These are phyloP conservation scores for Xylaria cubensis DNA, from an alignment of 495 filamentous ascomycete genomes.

Conservation along the genomic window DNA sequence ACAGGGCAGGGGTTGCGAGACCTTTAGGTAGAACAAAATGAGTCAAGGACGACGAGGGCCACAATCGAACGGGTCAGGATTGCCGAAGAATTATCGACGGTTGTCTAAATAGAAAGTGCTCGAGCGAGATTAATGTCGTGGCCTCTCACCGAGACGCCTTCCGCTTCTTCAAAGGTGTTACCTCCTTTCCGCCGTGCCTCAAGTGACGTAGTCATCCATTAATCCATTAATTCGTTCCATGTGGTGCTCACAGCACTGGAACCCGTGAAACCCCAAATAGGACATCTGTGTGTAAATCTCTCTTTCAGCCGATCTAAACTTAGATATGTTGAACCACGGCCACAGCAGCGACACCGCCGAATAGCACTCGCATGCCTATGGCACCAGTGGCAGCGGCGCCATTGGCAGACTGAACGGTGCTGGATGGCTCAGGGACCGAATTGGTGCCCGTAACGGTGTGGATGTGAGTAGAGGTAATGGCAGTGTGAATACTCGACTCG, in stretches of 20 bases:
- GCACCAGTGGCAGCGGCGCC: conserved; percentile 37
- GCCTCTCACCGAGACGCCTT: not conserved
- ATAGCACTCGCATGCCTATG: conserved; percentile 39
- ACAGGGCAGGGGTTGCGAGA: not conserved
- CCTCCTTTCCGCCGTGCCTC: not conserved
- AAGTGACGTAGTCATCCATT: not conserved
- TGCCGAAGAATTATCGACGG: not conserved
- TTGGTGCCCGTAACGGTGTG: conserved; percentile 11
- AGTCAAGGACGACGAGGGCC: not conserved
- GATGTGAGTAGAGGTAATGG: conserved; percentile 23
- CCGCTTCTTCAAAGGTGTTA: not conserved
- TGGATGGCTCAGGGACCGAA: conserved; percentile 18
- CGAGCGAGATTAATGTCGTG: not conserved
- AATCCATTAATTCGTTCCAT: not conserved
- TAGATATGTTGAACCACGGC: conserved; percentile 35
- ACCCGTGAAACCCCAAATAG: conserved; percentile 11
- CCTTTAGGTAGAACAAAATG: not conserved
- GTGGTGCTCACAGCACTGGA: conserved; percentile 12
- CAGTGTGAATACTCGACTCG: conserved; percentile 25
- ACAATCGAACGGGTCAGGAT: not conserved
- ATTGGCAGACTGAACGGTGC: conserved; percentile 27
- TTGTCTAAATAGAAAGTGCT: not conserved
- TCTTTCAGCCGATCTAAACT: conserved; percentile 8
- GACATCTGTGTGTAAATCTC: not conserved
- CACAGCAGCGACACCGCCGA: conserved; percentile 40